Evolutionary conservation across 208 protist species (phyloP).

Genomic region (Strigomonas galati): DNA sequence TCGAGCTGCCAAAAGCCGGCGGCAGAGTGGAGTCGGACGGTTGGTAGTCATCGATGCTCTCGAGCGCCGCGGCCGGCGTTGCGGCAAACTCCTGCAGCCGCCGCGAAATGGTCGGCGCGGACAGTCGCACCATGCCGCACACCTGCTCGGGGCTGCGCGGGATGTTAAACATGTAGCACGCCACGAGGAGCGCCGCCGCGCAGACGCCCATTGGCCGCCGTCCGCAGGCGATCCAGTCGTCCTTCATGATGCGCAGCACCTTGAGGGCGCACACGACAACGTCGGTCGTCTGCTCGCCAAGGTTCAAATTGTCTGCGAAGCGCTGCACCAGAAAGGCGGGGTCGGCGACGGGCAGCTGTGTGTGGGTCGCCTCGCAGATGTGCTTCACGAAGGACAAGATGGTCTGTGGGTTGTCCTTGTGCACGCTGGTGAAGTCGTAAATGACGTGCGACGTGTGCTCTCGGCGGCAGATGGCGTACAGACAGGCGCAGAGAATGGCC

Average conservation of each 20-base stretch:
- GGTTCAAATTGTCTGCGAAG: slow-evolving; percentile 85
- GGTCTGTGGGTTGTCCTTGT: slow-evolving; percentile 47
- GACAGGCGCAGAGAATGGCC: slow-evolving; percentile 73
- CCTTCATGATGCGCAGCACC: slow-evolving; percentile 82
- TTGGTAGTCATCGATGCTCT: slow-evolving; percentile 80
- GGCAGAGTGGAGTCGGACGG: slow-evolving; percentile 57
- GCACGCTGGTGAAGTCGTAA: slow-evolving; percentile 79
- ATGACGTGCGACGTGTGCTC: slow-evolving; percentile 87
- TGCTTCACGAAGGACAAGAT: slow-evolving; percentile 76
- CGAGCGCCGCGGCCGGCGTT: slow-evolving; percentile 61
- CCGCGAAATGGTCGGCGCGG: slow-evolving; percentile 64
- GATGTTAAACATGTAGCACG: slow-evolving; percentile 84
- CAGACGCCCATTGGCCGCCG: slow-evolving; percentile 88
- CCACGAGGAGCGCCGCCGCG: slow-evolving; percentile 84
- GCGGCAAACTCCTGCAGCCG: slow-evolving; percentile 85
- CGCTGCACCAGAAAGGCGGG: slow-evolving; percentile 82
- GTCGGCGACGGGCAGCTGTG: slow-evolving; percentile 80
- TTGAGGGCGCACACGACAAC: slow-evolving; percentile 86
- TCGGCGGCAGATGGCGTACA: slow-evolving; percentile 82
- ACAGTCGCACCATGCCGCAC: slow-evolving; percentile 83
- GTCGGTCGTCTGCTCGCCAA: slow-evolving; percentile 54
- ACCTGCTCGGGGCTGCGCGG: slow-evolving; percentile 78
- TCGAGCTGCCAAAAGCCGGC: slow-evolving; percentile 62
- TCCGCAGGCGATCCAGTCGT: slow-evolving; percentile 90
- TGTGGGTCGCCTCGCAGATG: slow-evolving; percentile 78